These are phyloP conservation scores for Asterophora parasitica DNA, from an alignment of 768 basidiomycete species.

Conservation along the genomic window DNA sequence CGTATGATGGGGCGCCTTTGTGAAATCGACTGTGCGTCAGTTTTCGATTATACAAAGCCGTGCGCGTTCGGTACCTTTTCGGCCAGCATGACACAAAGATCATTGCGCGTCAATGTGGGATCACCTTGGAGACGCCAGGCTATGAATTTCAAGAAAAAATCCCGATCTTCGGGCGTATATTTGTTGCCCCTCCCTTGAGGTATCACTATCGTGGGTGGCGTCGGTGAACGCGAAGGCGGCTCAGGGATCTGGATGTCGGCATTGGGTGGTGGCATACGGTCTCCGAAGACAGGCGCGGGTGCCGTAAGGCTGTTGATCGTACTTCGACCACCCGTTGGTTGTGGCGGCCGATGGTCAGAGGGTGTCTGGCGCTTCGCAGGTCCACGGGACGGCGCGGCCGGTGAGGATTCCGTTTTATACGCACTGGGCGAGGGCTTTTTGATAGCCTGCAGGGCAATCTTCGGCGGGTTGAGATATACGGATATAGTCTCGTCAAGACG, in stretches of 20 bases:
- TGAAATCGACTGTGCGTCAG: conserved; percentile 9
- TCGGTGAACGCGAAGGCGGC: conserved; percentile 67
- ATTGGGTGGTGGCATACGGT: conserved; percentile 55
- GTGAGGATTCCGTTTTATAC: conserved; percentile 31
- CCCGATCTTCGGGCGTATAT: conserved; percentile 63
- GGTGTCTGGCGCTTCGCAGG: conserved; percentile 25
- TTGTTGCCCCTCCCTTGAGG: conserved; percentile 47
- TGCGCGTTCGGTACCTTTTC: conserved; percentile 41
- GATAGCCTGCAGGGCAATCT: conserved; percentile 24
- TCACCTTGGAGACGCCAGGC: conserved; percentile 56
- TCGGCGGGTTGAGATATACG: conserved; percentile 26
- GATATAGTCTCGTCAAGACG: conserved; percentile 49
- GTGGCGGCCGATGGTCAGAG: conserved; percentile 20
- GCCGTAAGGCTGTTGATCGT: conserved; percentile 62
- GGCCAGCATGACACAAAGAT: conserved; percentile 50
- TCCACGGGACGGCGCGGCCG: conserved; percentile 20
- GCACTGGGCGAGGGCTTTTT: conserved; percentile 38
- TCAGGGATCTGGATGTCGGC: conserved; percentile 54
- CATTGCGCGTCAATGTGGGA: conserved; percentile 45
- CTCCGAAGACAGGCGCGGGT: conserved; percentile 41
- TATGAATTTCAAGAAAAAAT: conserved; percentile 63
- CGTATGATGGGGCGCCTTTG: conserved; percentile 63
- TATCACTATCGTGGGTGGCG: conserved; percentile 52
- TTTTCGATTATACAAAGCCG: conserved; percentile 5
- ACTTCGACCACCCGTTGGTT: conserved; percentile 31